phyloP scores from a whole-genome alignment of 2,329 filamentous ascomycete genomes.

The Exophiala mesophila region DNA sequence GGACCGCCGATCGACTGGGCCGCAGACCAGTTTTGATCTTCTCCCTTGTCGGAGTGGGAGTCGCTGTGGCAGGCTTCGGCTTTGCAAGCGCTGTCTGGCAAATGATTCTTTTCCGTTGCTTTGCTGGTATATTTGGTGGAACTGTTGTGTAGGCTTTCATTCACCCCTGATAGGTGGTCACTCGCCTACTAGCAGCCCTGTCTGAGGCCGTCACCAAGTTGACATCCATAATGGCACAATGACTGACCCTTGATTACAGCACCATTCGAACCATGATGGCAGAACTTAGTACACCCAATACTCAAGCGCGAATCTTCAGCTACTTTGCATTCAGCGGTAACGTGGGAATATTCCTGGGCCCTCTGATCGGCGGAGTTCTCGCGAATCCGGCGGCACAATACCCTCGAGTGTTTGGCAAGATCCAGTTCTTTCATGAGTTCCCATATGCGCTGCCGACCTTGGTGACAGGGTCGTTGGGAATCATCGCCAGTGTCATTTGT shows the following conservation, averaged over 20 bases:
- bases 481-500: constrained; percentile 49
- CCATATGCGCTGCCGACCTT: constrained; percentile 64
- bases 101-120: constrained; percentile 67
- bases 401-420: constrained; percentile 50
- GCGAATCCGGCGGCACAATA: constrained; percentile 64
- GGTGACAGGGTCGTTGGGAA: constrained; percentile 51
- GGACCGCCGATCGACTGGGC: constrained; percentile 59
- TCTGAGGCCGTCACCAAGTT: too few relatives aligned
- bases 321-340: constrained; percentile 74
- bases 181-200: too few relatives aligned
- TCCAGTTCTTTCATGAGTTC: constrained; percentile 57
- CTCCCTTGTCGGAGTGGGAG: constrained; percentile 59
- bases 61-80: constrained; percentile 63
- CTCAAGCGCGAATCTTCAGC: constrained; percentile 68
- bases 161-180: constrained; percentile 1
- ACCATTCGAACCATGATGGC: constrained; percentile 70
- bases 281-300: constrained; percentile 65
- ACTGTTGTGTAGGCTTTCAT: constrained; percentile 51
- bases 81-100: constrained; percentile 62
- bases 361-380: constrained; percentile 62
- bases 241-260: constrained; percentile 5
- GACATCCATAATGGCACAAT: too few relatives aligned
- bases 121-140: constrained; percentile 69
- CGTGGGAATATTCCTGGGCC: constrained; percentile 67
- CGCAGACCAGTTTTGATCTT: constrained; percentile 67